Evolutionary conservation across 176 grass and related monocot species (phyloP).

Genomic region (Oryza longistaminata): DNA sequence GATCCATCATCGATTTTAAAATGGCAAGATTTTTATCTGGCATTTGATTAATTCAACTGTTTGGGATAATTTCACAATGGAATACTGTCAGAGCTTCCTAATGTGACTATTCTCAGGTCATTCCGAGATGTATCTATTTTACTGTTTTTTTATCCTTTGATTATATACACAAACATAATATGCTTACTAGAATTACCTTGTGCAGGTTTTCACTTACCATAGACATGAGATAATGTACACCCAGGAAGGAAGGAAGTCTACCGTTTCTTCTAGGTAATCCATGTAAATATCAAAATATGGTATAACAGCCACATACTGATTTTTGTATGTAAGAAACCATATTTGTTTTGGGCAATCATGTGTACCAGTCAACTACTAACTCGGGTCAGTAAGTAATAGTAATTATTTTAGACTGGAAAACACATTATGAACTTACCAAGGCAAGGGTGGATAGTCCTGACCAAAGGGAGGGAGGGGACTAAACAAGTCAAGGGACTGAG

Average conservation of each 20-base stretch:
- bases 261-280: not conserved
- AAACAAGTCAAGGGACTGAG: too few species aligned
- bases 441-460: too few species aligned
- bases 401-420: too few species aligned
- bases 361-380: too few species aligned
- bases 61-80: not conserved
- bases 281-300: not conserved
- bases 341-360: too few species aligned
- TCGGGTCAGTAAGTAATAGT: too few species aligned
- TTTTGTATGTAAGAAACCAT: not conserved
- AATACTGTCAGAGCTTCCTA: not conserved
- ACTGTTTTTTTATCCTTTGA: not conserved
- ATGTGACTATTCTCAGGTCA: slow-evolving; percentile 11
- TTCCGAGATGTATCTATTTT: not conserved
- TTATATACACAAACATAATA: not conserved
- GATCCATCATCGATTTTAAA: not conserved
- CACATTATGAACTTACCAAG: too few species aligned
- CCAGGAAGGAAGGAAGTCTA: not conserved
- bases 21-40: not conserved
- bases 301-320: not conserved
- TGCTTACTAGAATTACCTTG: not conserved
- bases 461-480: too few species aligned
- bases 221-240: not conserved
- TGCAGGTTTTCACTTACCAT: not conserved
- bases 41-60: not conserved